A percentile compares a stretch with the other conserved stretches of the same genome.
These are phyloP conservation scores for Xenoacremonium recifei DNA, from an alignment of 2,329 filamentous ascomycete genomes.

Conservation along the genomic window DNA sequence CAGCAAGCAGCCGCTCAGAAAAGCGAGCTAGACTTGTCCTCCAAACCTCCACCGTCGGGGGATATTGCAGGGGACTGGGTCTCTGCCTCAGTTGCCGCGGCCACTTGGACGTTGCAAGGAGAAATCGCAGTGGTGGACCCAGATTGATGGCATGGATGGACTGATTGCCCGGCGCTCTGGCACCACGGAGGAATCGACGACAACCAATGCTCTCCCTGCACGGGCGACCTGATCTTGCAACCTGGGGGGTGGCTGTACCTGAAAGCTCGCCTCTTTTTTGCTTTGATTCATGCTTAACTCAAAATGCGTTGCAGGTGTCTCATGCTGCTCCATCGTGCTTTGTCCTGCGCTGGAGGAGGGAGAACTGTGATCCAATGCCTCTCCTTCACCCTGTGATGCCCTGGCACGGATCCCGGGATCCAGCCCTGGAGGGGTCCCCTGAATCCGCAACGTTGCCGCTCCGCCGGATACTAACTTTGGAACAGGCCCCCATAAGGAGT, in stretches of 20 bases:
- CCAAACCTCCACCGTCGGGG: conserved; percentile 5
- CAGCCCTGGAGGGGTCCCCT: conserved; percentile 1
- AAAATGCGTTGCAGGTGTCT: neutral
- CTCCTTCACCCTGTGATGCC: neutral
- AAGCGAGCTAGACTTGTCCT: conserved; percentile 16
- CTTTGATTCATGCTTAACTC: neutral
- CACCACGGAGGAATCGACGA: conserved; percentile 19
- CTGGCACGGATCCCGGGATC: neutral
- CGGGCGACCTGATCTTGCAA: too few relatives aligned
- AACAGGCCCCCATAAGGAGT: conserved; percentile 13
- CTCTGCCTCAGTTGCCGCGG: conserved; percentile 16
- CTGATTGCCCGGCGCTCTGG: conserved; percentile 19
- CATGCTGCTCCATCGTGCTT: neutral
- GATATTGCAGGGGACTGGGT: conserved; percentile 8
- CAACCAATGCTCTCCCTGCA: conserved; percentile 22
- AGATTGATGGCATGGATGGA: conserved; percentile 14
- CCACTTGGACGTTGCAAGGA: too few relatives aligned
- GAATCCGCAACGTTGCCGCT: neutral
- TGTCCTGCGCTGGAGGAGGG: neutral
- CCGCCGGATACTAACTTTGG: conserved; percentile 18
- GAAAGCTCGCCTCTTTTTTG: neutral
- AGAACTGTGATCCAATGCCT: neutral
- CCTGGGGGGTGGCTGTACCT: neutral
- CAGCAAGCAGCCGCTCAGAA: conserved; percentile 14
- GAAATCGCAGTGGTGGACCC: too few relatives aligned